A percentile compares a stretch with the other conserved stretches of the same genome.
phyloP scores from a whole-genome alignment of 345 rosid species.

The Cardamine occulta region DNA sequence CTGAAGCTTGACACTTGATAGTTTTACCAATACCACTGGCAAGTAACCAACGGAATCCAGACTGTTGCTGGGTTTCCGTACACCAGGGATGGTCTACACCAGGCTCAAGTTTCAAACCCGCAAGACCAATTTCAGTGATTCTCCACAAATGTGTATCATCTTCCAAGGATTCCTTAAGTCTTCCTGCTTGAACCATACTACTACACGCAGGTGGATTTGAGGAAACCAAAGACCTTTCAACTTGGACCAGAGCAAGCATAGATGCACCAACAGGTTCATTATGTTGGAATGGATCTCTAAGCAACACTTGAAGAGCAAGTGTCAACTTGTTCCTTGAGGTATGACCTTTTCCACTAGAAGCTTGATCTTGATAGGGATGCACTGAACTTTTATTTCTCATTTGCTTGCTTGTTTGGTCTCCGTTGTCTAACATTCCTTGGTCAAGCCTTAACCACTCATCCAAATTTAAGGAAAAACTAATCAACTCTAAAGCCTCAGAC shows the following conservation, averaged over 20 bases:
- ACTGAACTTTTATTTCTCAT: slow-evolving; percentile 33
- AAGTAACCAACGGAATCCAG: slow-evolving; percentile 69
- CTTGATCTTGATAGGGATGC: slow-evolving; percentile 34
- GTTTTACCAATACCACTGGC: slow-evolving; percentile 59
- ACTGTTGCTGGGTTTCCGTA: slow-evolving; percentile 56
- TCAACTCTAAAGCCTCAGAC: slow-evolving; percentile 43
- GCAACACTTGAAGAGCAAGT: slow-evolving; percentile 59
- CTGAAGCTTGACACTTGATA: slow-evolving; percentile 43
- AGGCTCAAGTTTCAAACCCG: slow-evolving; percentile 58
- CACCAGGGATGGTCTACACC: slow-evolving; percentile 54
- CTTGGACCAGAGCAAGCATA: slow-evolving; percentile 72
- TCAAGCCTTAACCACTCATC: slow-evolving; percentile 74
- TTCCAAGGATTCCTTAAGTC: slow-evolving; percentile 20
- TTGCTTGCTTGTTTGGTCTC: slow-evolving; percentile 45
- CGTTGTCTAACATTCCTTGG: slow-evolving; percentile 42
- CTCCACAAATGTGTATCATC: slow-evolving; percentile 45
- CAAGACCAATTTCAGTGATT: slow-evolving; percentile 57
- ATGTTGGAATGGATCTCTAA: slow-evolving; percentile 67
- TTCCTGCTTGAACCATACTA: slow-evolving; percentile 32
- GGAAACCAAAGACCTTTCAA: slow-evolving; percentile 52
- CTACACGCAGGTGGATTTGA: slow-evolving; percentile 26
- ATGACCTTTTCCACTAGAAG: slow-evolving; percentile 40
- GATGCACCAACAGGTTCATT: slow-evolving; percentile 76
- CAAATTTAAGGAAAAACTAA: slow-evolving; percentile 53
- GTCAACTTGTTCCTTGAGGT: slow-evolving; percentile 55